A percentile compares a stretch with the other conserved stretches of the same genome.
Evolutionary conservation across 1,284 basidiomycete species (phyloP).

Genomic region (Anthracocystis panici-leucophaei): DNA sequence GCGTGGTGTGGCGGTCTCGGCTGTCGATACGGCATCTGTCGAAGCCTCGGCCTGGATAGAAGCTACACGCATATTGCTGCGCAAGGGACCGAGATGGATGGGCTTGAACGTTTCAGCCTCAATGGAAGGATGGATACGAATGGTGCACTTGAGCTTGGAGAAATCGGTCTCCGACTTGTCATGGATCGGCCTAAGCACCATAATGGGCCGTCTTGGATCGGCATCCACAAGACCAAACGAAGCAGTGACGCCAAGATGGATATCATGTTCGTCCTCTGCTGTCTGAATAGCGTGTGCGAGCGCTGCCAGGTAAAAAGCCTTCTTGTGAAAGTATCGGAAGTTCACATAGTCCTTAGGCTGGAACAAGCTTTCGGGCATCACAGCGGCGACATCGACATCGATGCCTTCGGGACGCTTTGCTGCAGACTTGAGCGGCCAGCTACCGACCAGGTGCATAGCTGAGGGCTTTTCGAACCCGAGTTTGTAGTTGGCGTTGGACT

Average conservation of each 20-base stretch:
- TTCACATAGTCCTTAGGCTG: constrained; percentile 95
- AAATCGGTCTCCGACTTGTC: constrained; percentile 76
- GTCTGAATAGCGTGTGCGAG: constrained; percentile 77
- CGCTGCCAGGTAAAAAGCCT: constrained; percentile 87
- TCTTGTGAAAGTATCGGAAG: constrained; percentile 90
- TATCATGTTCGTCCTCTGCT: constrained; percentile 56
- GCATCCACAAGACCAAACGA: constrained; percentile 76
- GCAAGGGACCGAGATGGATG: constrained; percentile 78
- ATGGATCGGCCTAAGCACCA: constrained; percentile 75
- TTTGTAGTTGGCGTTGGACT: constrained; percentile 72
- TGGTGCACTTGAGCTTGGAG: constrained; percentile 77
- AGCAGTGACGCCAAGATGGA: constrained; percentile 74
- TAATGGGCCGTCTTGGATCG: constrained; percentile 78
- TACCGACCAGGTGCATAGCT: constrained; percentile 75
- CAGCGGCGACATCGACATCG: constrained; percentile 64
- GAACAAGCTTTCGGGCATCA: constrained; percentile 77
- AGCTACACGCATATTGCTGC: constrained; percentile 71
- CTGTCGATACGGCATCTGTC: constrained; percentile 12
- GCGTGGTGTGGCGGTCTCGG: constrained; percentile 74
- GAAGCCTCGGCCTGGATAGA: constrained; percentile 13
- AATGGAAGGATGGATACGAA: constrained; percentile 81
- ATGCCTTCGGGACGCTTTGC: constrained; percentile 59
- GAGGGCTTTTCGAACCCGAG: constrained; percentile 86
- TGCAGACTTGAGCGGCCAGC: constrained; percentile 65
- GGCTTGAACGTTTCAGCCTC: constrained; percentile 76